A percentile compares a stretch with the other conserved stretches of the same genome.
These are phyloP conservation scores for Dendryphion nanum DNA, from an alignment of 2,329 filamentous ascomycete genomes.

Conservation along the genomic window DNA sequence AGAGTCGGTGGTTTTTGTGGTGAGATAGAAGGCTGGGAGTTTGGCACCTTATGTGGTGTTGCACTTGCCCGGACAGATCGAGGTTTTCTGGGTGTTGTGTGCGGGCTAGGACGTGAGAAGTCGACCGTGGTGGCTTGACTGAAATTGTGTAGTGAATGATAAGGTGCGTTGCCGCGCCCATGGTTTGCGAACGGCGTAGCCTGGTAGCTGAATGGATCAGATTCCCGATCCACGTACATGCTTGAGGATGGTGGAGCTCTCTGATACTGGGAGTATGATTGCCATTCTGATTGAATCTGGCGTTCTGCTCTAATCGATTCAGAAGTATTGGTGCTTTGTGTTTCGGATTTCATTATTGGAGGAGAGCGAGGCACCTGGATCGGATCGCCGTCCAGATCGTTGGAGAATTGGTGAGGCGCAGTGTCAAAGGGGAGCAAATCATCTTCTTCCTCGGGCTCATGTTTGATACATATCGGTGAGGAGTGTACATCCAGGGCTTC, in stretches of 20 bases:
- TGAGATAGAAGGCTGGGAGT: constrained; percentile 18
- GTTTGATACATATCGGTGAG: constrained; percentile 23
- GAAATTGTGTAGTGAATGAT: constrained; percentile 5
- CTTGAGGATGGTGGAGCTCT: constrained; percentile 21
- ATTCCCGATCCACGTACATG: constrained; percentile 19
- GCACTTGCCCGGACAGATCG: constrained; percentile 12
- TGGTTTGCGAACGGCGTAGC: constrained; percentile 15
- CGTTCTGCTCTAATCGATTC: constrained; percentile 33
- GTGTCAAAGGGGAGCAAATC: too few relatives aligned
- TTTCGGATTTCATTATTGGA: constrained; percentile 5
- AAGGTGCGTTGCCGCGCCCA: not conserved
- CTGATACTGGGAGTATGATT: constrained; percentile 32
- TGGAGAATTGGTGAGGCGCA: too few relatives aligned
- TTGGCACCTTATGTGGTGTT: constrained; percentile 19
- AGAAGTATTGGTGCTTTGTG: constrained; percentile 22
- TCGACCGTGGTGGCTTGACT: constrained; percentile 38
- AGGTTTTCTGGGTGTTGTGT: constrained; percentile 2
- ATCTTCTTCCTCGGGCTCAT: constrained; percentile 13
- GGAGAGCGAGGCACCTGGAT: constrained; percentile 25
- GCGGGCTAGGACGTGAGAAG: constrained; percentile 6
- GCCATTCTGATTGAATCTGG: constrained; percentile 31
- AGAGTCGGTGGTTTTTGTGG: constrained; percentile 27
- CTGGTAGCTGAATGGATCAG: constrained; percentile 26
- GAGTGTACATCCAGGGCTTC: not conserved
- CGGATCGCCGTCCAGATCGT: constrained; percentile 18